Base-by-base conservation (phyloP, 2,329 filamentous ascomycete species). In the Pseudonectria buxi region DNA sequence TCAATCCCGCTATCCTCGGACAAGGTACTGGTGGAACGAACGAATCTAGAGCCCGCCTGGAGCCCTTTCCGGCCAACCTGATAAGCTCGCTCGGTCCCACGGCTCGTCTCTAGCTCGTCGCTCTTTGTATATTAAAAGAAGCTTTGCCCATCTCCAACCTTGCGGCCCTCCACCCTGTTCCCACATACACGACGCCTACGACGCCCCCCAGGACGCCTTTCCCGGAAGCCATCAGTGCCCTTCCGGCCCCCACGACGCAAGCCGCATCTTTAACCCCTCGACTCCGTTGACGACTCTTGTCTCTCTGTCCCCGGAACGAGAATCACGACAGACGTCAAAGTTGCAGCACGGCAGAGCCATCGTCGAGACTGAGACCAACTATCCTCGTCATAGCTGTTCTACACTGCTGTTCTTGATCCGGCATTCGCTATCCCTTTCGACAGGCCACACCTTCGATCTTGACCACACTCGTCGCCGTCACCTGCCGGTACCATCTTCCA, bases 161-260 rank as follows among this genome's bases (percentile, higher is more conserved):
- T 35, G 40, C 26, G 22, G 37, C 36, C 39, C 35, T 30, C 35
- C 34, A 32, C 36, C n/a, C n/a, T n/a, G n/a, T n/a, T n/a, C n/a
- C n/a, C n/a, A n/a, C n/a, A n/a, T n/a, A n/a, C n/a, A n/a, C n/a
- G n/a, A n/a, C 36, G 30, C 24, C 39, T 35, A 24, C 31, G 28
- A 30, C 34, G 41, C 36, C 30, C 26, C 36, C 41, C 24, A 22
- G 30, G 35, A 43, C 37, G 38, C 44, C 39, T 35, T 46, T 39
- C 24, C 36, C 45, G 41, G 33, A 39, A 38, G 34, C 36, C 32
- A 39, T 36, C 30, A 29, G 31, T 29, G 36, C 30, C 39, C 36
- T 38, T 32, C 32, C 14, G 28, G 32, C 36, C 31, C 39, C 27
- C 35, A 35, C 31, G 25, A 30, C 28, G 28, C 28, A 14, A 30